A percentile compares a stretch with the other conserved stretches of the same genome.
These are phyloP conservation scores for Claviceps monticola DNA, from an alignment of 2,329 filamentous ascomycete genomes.

Conservation along the genomic window DNA sequence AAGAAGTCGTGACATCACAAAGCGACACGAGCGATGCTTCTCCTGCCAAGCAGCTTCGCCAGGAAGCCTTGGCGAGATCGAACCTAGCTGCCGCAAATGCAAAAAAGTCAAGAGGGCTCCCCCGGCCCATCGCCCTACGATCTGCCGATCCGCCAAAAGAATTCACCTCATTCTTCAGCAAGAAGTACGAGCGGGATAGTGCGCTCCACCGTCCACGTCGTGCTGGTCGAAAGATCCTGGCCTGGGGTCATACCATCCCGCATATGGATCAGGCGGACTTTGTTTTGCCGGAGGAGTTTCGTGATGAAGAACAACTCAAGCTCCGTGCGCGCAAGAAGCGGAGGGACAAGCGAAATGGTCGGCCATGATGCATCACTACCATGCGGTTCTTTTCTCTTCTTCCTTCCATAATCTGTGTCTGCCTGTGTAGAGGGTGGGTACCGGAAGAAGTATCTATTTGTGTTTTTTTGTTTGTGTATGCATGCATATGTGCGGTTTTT, in stretches of 20 bases:
- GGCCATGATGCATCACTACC: constrained; percentile 15
- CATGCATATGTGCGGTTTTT: not conserved
- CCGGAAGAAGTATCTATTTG: not conserved
- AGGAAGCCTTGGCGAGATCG: constrained; percentile 49
- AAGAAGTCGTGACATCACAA: constrained; percentile 25
- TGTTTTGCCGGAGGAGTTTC: constrained; percentile 52
- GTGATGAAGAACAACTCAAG: constrained; percentile 40
- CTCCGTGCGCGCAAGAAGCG: constrained; percentile 49
- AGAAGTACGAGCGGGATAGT: constrained; percentile 64
- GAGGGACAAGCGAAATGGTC: constrained; percentile 40
- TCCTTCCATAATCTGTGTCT: not conserved
- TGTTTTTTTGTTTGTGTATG: not conserved
- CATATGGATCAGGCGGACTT: constrained; percentile 62
- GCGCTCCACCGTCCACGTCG: constrained; percentile 62
- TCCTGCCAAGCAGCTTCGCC: constrained; percentile 56
- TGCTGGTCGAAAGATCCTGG: constrained; percentile 53
- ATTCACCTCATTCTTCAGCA: constrained; percentile 78
- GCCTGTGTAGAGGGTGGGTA: not conserved
- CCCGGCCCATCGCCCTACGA: constrained; percentile 14
- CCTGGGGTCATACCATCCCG: constrained; percentile 72
- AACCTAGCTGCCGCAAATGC: constrained; percentile 24
- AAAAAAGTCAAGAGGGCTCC: constrained; percentile 17
- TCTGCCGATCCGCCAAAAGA: constrained; percentile 36
- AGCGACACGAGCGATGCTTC: constrained; percentile 40
- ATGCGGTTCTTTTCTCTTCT: not conserved